Evolutionary conservation across 805 yeast species (phyloP), one percentile per base, ranked within the genome.

Genomic region (Saccharomycopsis fibuligera): DNA sequence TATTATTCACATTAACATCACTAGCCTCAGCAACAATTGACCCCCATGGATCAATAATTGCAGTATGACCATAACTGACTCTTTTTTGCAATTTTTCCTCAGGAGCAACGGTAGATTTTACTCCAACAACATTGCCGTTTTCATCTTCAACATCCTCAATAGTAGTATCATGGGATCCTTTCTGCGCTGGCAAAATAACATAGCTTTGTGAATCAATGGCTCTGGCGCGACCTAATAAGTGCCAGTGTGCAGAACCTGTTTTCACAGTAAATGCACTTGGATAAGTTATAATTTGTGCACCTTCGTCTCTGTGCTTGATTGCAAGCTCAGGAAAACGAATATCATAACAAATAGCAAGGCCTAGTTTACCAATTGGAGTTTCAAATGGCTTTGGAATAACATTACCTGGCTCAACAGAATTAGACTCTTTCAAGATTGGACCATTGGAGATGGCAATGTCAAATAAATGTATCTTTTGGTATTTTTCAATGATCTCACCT

Each of bases 1-100:
- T 69, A 5, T 61, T 65, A 14, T 65, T 63, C 8, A 55, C 47
- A 27, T 60, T 62, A 9, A 69, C 60, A 55, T 75, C 80, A 19
- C 76, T 66, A 24, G 74, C 72, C 51, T 79, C 76, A 1, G 86
- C 83, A 3, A 91, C 52, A 1, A 88, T 71, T 0, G 77, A 72
- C 0, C 98, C 99, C 88, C 95, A 86, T 0, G 99, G 98, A 56
- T 86, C 91, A n/a, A 91, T 75, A 3, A 89, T 80, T 54, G 89
- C 69, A 0, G 95, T 75, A 58, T 88, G 91, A 0, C 99, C 99
- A 66, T 81, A 91, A 53, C 96, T 85, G 49, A 77, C 74, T 49
- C 98, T 69, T 49, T 70, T 44, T 33, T 30, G 73, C 35, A 58
- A 53, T n/a, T 30, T 30, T n/a, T 23, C 49, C 5, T 44, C 41